phyloP scores from a whole-genome alignment of 805 yeast species.

The Geotrichum ghanense region DNA sequence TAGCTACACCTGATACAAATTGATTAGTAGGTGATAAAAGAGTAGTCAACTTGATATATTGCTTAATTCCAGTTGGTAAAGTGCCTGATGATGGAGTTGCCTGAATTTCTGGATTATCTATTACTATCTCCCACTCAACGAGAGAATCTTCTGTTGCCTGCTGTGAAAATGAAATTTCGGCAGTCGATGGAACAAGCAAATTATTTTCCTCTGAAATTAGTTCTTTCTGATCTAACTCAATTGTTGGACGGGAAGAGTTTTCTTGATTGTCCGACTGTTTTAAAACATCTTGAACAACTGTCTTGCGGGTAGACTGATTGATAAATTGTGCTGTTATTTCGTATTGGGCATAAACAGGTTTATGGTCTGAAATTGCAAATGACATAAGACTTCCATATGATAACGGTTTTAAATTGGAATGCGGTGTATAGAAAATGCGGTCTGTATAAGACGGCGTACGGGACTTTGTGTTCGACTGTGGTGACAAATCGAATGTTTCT shows the following conservation, averaged over 20 bases:
- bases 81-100: slow-evolving; percentile 23
- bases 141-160: slow-evolving; percentile 24
- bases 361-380: slow-evolving; percentile 40
- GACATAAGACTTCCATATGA: slow-evolving; percentile 19
- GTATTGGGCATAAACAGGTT: slow-evolving; percentile 38
- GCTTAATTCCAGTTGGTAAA: slow-evolving; percentile 20
- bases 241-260: slow-evolving; percentile 32
- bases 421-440: slow-evolving; percentile 32
- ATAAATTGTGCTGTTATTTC: slow-evolving; percentile 25
- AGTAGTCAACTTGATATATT: slow-evolving; percentile 11
- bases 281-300: slow-evolving; percentile 28
- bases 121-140: neutral
- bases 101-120: slow-evolving; percentile 4
- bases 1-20: slow-evolving; percentile 16
- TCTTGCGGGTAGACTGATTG: slow-evolving; percentile 28
- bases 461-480: slow-evolving; percentile 16
- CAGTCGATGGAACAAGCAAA: slow-evolving; percentile 16
- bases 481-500: slow-evolving; percentile 11
- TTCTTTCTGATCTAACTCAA: slow-evolving; percentile 30
- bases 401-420: slow-evolving; percentile 11
- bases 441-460: slow-evolving; percentile 53
- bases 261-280: slow-evolving; percentile 33
- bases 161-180: slow-evolving; percentile 19
- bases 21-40: slow-evolving; percentile 7
- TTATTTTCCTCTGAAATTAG: slow-evolving; percentile 18